Conservation (phyloP, 805 yeast species). For the Naumovozyma baii region DNA sequence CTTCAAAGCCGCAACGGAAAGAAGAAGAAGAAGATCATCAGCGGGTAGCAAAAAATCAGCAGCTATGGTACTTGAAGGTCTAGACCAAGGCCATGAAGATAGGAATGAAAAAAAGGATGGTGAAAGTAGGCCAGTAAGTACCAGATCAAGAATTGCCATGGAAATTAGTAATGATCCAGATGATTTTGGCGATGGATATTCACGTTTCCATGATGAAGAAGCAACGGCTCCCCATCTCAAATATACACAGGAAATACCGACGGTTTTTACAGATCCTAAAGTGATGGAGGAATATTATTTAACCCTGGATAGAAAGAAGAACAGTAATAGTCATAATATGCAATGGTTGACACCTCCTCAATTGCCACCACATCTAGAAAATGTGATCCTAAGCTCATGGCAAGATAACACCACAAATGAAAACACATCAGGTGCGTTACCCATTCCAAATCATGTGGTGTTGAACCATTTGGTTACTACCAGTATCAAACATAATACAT, state of each 20-base stretch:
- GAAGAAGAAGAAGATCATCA: background rate
- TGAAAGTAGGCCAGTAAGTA: slow-evolving; percentile 13
- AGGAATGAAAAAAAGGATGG: background rate
- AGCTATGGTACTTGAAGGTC: background rate
- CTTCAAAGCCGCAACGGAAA: background rate
- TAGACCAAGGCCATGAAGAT: background rate
- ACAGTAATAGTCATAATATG: slow-evolving; percentile 46
- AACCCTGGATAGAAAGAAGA: slow-evolving; percentile 52
- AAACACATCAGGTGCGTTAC: slow-evolving; percentile 77
- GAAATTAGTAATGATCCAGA: slow-evolving; percentile 33
- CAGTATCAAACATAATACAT: slow-evolving; percentile 80
- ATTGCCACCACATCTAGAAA: slow-evolving; percentile 90
- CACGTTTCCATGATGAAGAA: slow-evolving; percentile 61
- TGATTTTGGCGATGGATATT: slow-evolving; percentile 74
- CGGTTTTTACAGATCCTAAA: slow-evolving; percentile 72
- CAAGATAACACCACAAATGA: slow-evolving; percentile 31
- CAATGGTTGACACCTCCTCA: slow-evolving; percentile 79
- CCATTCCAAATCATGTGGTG: slow-evolving; percentile 90
- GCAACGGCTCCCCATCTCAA: slow-evolving; percentile 19
- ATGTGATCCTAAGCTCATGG: slow-evolving; percentile 64
- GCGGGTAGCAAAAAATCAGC: background rate
- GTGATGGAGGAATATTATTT: slow-evolving; percentile 79
- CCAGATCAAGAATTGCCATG: slow-evolving; percentile 42
- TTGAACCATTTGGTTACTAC: slow-evolving; percentile 92
- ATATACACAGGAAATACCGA: slow-evolving; percentile 65